Base-by-base conservation (phyloP, 2,329 filamentous ascomycete genomes). In the Botrytis elliptica region DNA sequence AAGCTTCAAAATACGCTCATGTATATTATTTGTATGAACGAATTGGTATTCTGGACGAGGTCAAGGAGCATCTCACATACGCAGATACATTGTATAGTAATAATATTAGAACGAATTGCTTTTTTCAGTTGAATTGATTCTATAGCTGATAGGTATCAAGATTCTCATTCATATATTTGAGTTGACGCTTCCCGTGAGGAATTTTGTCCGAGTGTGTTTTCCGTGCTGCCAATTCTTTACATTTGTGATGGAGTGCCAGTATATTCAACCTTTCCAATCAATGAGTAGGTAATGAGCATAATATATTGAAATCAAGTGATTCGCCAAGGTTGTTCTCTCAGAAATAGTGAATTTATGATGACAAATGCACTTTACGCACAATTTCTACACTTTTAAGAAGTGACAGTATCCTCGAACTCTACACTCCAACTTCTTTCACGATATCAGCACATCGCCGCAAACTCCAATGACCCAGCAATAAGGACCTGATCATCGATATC, bases 141-240 rank as follows among this genome's bases (percentile, higher is more conserved):
- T 18, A 29, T 0, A 16, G 6, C n/a, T 8, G 1, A 29, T 57
- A 1, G n/a, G 2, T 29, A 57, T 33, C 14, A 18, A 29, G 6
- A 57, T 57, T 3, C 14, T 33, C n/a, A 29, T 18, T n/a, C n/a
- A 4, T 0, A 29, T 2, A 57, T 29, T 9, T 57, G 52, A 18
- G 14, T 57, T 57, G n/a, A 29, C 4, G n/a, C 2, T 57, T 57
- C 52, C 14, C 8, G 4, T 18, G 14, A 12, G 25, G 3, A 18
- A 1, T 29, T 4, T 18, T 18, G n/a, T 29, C 7, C 7, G 6
- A 9, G 6, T 2, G n/a, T 57, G 14, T 29, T 57, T 57, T 18
- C n/a, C 14, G 6, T 29, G n/a, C n/a, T 0, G 14, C 14, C 3
- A 18, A 18, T 8, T 57, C 12, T 29, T 57, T 3, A 18, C 2